A percentile compares a stretch with the other conserved stretches of the same genome.
Evolutionary conservation across 2,329 filamentous ascomycete species (phyloP).

Genomic region (Orbilia quercus): DNA sequence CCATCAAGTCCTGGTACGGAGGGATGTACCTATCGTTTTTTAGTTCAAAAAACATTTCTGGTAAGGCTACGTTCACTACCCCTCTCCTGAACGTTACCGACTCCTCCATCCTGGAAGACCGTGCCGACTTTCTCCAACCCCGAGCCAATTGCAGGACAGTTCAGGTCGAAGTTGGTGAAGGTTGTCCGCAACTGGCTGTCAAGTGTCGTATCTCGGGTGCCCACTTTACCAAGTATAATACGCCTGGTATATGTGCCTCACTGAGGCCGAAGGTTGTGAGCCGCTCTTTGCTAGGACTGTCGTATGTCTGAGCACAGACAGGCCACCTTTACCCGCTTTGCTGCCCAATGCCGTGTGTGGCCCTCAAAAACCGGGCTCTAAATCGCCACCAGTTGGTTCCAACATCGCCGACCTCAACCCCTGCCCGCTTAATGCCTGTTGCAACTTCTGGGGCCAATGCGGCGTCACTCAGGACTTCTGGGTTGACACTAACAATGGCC

Average conservation of each 20-base stretch:
- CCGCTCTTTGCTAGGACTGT: conserved; percentile 60
- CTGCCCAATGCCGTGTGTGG: conserved; percentile 65
- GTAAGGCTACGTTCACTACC: conserved; percentile 59
- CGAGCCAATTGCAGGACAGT: conserved; percentile 60
- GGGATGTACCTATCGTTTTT: conserved; percentile 60
- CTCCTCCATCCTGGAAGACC: conserved; percentile 56
- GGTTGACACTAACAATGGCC: conserved; percentile 61
- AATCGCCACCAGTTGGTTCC: conserved; percentile 13
- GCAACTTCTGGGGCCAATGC: conserved; percentile 66
- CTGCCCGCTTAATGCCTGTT: conserved; percentile 64
- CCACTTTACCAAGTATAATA: conserved; percentile 65
- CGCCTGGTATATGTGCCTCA: conserved; percentile 60
- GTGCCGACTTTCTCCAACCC: conserved; percentile 27
- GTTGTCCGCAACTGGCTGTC: conserved; percentile 63
- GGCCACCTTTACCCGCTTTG: conserved; percentile 64
- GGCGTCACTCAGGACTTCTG: conserved; percentile 66
- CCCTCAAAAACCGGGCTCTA: conserved; percentile 21
- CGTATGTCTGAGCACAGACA: conserved; percentile 65
- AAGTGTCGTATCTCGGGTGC: conserved; percentile 63
- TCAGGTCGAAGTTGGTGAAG: conserved; percentile 62
- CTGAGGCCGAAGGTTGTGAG: conserved; percentile 62
- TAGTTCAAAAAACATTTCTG: conserved; percentile 55
- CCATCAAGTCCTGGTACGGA: conserved; percentile 61
- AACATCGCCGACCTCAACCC: conserved; percentile 59
- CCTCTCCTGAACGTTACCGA: conserved; percentile 59